Evolutionary conservation across 2,329 filamentous ascomycete genomes (phyloP).

Genomic region (Fusarium sambucinum): DNA sequence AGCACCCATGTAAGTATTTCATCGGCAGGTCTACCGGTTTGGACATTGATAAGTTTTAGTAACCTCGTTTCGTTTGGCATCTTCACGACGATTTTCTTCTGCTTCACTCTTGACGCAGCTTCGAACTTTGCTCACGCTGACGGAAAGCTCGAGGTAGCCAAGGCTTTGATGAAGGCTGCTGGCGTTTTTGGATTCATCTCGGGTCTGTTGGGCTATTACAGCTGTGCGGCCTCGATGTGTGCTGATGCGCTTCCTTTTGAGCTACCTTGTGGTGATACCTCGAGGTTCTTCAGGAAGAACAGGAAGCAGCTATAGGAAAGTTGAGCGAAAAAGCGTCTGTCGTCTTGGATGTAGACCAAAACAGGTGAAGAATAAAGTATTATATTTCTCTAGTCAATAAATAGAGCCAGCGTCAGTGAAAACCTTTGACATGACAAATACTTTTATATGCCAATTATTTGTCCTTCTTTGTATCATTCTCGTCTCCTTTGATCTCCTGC

Average conservation of each 20-base stretch:
- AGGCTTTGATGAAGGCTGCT: constrained; percentile 34
- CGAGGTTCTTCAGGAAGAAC: constrained; percentile 34
- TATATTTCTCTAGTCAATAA: neutral
- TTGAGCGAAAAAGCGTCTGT: fast-evolving
- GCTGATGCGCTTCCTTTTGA: constrained; percentile 43
- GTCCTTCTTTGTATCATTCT: neutral
- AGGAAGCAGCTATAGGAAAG: constrained; percentile 5
- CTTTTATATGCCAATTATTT: neutral
- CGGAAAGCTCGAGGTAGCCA: constrained; percentile 31
- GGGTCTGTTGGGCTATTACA: constrained; percentile 46
- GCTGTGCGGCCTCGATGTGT: constrained; percentile 43
- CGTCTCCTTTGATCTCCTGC: neutral
- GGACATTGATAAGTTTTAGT: neutral
- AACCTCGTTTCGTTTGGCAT: constrained; percentile 48
- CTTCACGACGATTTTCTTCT: constrained; percentile 44
- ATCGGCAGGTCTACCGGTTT: no score
- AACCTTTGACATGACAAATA: no score
- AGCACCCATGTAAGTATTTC: constrained; percentile 33
- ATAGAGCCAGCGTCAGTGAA: neutral
- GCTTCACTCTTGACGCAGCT: constrained; percentile 42
- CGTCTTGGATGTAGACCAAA: neutral
- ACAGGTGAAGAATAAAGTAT: no score
- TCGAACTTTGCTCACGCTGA: constrained; percentile 46
- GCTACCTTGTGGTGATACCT: constrained; percentile 45
- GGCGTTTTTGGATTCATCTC: constrained; percentile 48